Conservation (phyloP, 352 stramenopile species). For the Phytophthora hybrid region DNA sequence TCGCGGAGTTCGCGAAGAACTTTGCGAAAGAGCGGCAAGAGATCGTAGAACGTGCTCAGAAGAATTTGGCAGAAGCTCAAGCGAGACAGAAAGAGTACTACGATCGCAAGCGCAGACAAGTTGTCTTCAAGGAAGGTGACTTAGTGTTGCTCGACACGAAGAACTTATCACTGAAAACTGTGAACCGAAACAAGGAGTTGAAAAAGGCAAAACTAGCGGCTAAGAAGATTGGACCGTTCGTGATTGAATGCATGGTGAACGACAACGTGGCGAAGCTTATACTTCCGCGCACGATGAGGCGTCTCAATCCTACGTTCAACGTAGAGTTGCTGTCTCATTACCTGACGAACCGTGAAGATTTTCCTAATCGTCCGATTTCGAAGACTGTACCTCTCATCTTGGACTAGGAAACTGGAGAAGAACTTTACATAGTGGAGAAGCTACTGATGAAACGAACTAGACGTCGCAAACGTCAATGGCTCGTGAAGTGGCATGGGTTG, state of each 20-base stretch:
- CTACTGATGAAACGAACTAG: conserved; percentile 8
- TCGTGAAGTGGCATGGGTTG: conserved; percentile 18
- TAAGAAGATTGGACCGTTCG: conserved; percentile 21
- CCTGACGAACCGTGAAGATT: not conserved
- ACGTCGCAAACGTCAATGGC: conserved; percentile 12
- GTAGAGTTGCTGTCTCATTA: conserved; percentile 14
- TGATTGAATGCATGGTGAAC: conserved; percentile 15
- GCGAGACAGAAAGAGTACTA: conserved; percentile 25
- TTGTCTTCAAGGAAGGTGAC: conserved; percentile 16
- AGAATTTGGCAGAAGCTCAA: conserved; percentile 18
- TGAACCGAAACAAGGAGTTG: conserved; percentile 12
- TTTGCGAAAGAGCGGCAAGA: conserved; percentile 12
- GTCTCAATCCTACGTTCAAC: conserved; percentile 24
- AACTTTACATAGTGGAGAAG: conserved; percentile 15
- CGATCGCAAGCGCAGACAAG: conserved; percentile 15
- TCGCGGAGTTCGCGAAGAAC: too few species aligned
- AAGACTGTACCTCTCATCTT: conserved; percentile 2
- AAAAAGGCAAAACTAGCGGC: conserved; percentile 22
- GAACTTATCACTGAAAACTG: conserved; percentile 23
- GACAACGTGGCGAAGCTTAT: conserved; percentile 16
- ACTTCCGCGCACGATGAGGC: conserved; percentile 1
- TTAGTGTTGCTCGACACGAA: conserved; percentile 24
- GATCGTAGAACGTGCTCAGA: conserved; percentile 15
- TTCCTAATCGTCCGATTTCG: conserved; percentile 1
- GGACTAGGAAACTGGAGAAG: conserved; percentile 9